Evolutionary conservation across 345 rosid species (phyloP).

Genomic region (Balakata baccata): DNA sequence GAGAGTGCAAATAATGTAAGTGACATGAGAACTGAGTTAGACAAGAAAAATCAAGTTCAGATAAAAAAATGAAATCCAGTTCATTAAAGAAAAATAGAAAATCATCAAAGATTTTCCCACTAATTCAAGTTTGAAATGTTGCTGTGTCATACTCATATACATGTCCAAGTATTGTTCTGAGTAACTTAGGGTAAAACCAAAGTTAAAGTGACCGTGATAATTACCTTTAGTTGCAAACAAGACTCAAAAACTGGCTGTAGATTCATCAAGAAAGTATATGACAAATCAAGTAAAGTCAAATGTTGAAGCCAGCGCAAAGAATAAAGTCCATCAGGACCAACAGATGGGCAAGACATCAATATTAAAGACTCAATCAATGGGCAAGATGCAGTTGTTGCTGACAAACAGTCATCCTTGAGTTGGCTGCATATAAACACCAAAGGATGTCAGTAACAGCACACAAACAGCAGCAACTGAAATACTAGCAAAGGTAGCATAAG

Average conservation of each 20-base stretch:
- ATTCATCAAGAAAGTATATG: constrained; percentile 80
- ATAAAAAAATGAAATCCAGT: not conserved
- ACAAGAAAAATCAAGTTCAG: not conserved
- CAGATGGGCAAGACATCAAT: constrained; percentile 85
- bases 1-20: not conserved
- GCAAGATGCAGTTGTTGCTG: constrained; percentile 77
- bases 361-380: constrained; percentile 77
- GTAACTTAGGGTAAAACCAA: not conserved
- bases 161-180: not conserved
- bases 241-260: constrained; percentile 81
- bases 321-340: constrained; percentile 76
- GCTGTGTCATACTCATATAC: no score
- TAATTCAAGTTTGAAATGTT: no score
- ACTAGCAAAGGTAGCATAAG: constrained; percentile 7
- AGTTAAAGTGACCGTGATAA: not conserved
- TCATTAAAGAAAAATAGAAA: not conserved
- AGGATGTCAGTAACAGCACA: constrained; percentile 16
- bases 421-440: constrained; percentile 49
- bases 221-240: constrained; percentile 83
- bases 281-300: constrained; percentile 74
- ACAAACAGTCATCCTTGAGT: constrained; percentile 82
- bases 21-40: no score
- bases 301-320: constrained; percentile 59
- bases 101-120: not conserved
- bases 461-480: constrained; percentile 8